These are phyloP conservation scores for Phytophthora niederhauseri DNA, from an alignment of 352 stramenopile genomes.

Conservation along the genomic window DNA sequence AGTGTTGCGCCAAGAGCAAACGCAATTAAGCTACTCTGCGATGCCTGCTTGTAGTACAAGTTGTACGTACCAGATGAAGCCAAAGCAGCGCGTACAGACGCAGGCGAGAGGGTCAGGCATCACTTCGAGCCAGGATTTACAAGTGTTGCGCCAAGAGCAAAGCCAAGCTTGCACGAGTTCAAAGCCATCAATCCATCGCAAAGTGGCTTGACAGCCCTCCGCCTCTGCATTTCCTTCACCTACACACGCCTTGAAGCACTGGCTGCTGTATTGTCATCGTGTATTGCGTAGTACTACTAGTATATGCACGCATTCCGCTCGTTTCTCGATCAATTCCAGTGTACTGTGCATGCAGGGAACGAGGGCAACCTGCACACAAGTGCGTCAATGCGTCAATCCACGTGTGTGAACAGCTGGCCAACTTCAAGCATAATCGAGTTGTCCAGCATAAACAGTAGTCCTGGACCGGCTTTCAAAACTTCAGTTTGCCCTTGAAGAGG, in stretches of 20 bases:
- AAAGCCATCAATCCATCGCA: background rate
- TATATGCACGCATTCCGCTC: too few relatives aligned
- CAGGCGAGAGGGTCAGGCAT: background rate
- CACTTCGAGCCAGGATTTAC: background rate
- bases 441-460: conserved; percentile 1
- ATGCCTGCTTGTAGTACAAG: background rate
- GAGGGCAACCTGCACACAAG: background rate
- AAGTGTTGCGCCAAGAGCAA: background rate
- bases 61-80: background rate
- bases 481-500: background rate
- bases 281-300: too few relatives aligned
- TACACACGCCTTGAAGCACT: too few relatives aligned
- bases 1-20: background rate
- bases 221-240: too few relatives aligned
- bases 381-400: background rate
- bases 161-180: background rate
- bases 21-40: background rate
- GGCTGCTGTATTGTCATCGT: too few relatives aligned
- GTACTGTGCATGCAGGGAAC: background rate
- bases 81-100: background rate
- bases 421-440: conserved; percentile 2
- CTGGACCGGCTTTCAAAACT: background rate
- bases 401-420: background rate
- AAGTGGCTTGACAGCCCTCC: background rate
- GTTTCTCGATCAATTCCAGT: too few relatives aligned